Evolutionary conservation across 208 protist species (phyloP).

Genomic region (Angomonas ambiguus): DNA sequence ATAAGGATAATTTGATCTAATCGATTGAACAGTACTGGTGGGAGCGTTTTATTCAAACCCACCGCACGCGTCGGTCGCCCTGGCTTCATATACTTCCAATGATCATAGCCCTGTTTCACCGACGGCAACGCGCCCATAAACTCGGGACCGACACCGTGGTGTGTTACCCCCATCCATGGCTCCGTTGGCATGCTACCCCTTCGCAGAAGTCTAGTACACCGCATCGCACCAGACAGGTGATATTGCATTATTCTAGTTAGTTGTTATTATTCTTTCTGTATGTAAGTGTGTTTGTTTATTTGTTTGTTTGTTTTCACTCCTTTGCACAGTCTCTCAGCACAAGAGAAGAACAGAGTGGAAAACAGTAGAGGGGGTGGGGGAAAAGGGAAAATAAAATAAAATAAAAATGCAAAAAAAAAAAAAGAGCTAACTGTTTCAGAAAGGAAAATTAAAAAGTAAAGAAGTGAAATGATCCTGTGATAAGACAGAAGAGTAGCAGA

Average conservation of each 20-base stretch:
- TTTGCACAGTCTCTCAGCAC: too few relatives aligned
- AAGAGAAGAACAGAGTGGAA: too few relatives aligned
- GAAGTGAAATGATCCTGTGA: too few relatives aligned
- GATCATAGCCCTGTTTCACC: conserved; percentile 61
- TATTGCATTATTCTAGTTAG: too few relatives aligned
- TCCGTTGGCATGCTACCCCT: conserved; percentile 58
- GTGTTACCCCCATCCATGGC: conserved; percentile 76
- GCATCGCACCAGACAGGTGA: too few relatives aligned
- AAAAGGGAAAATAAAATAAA: too few relatives aligned
- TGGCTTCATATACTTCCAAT: conserved; percentile 58
- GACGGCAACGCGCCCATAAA: conserved; percentile 50
- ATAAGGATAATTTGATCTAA: conserved; percentile 80
- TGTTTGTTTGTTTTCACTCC: too few relatives aligned
- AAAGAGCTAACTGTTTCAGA: too few relatives aligned
- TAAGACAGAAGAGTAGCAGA: not conserved
- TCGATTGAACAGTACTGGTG: conserved; percentile 79
- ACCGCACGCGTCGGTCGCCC: conserved; percentile 66
- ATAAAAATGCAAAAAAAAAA: too few relatives aligned
- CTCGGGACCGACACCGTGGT: conserved; percentile 60
- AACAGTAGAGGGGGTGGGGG: too few relatives aligned
- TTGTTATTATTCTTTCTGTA: too few relatives aligned
- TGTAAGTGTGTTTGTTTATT: conserved; percentile 9
- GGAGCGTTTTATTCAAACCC: conserved; percentile 54
- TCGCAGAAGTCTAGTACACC: conserved; percentile 15
- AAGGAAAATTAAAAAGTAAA: too few relatives aligned